Percentiles rank a stretch among this genome's conserved stretches.
Evolutionary conservation across 192 early-diverging fungal species (phyloP).

Genomic region (Rhizophagus prolifer): DNA sequence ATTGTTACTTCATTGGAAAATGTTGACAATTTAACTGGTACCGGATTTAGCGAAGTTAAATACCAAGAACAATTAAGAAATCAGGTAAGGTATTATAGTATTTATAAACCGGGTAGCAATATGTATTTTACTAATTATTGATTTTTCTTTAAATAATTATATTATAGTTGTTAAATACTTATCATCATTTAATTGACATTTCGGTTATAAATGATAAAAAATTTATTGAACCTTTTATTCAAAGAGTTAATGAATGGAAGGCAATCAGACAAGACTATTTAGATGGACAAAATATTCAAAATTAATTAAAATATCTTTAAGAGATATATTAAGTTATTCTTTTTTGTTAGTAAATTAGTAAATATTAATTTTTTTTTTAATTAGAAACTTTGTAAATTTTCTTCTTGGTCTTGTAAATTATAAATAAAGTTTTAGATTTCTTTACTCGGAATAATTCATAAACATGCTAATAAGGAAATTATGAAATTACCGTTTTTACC

Average conservation of each 20-base stretch:
- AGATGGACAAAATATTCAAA: not conserved
- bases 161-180: slow-evolving; percentile 9
- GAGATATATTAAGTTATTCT: too few species aligned
- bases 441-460: too few species aligned
- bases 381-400: too few species aligned
- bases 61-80: slow-evolving; percentile 29
- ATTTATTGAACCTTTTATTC: slow-evolving; percentile 6
- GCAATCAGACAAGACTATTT: not conserved
- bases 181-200: slow-evolving; percentile 14
- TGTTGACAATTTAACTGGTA: slow-evolving; percentile 31
- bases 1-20: slow-evolving; percentile 36
- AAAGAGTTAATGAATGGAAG: slow-evolving; percentile 8
- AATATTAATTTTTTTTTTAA: too few species aligned
- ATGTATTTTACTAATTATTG: not conserved
- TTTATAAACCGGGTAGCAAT: not conserved
- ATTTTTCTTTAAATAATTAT: not conserved
- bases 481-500: too few species aligned
- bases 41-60: slow-evolving; percentile 27
- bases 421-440: too few species aligned
- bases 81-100: slow-evolving; percentile 11
- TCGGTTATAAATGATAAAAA: not conserved
- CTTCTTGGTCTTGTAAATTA: too few species aligned
- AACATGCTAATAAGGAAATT: too few species aligned
- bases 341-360: too few species aligned
- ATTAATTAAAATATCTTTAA: too few species aligned